phyloP scores from a whole-genome alignment of 306 rosid genomes.

The Dalbergia cochinchinensis region DNA sequence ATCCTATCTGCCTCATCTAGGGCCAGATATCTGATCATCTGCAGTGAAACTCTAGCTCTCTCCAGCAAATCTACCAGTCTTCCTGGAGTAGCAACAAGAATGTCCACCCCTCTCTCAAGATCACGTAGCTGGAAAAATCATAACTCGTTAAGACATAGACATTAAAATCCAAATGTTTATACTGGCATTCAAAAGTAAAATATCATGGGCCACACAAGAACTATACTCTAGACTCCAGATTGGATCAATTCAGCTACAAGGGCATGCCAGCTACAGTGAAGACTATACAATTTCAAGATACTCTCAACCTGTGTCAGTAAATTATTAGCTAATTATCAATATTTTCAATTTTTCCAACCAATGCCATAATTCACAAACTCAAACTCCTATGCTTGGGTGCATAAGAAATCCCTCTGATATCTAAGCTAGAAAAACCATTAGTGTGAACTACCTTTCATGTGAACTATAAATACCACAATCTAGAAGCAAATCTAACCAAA shows the following conservation, averaged over 20 bases:
- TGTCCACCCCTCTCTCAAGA: constrained; percentile 92
- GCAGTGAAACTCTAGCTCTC: constrained; percentile 84
- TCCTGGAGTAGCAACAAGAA: constrained; percentile 98
- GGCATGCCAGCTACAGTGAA: constrained; percentile 9
- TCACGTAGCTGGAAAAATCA: constrained; percentile 74
- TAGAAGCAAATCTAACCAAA: not conserved
- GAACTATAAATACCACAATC: not conserved
- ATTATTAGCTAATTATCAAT: not conserved
- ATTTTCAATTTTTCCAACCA: not conserved
- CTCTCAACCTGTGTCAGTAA: not conserved
- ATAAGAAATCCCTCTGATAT: not conserved
- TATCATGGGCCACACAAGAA: constrained; percentile 12
- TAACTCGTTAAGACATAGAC: constrained; percentile 30
- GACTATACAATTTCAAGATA: constrained; percentile 8
- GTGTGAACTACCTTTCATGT: not conserved
- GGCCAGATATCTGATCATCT: constrained; percentile 63
- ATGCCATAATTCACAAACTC: not conserved
- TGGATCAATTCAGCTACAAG: constrained; percentile 10
- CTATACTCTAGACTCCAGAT: not conserved
- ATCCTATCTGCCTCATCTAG: constrained; percentile 61
- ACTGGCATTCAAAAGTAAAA: not conserved
- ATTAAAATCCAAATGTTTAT: constrained; percentile 2
- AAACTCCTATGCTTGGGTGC: not conserved
- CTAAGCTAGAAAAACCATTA: not conserved
- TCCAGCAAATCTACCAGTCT: constrained; percentile 92